phyloP scores from a whole-genome alignment of 2,329 filamentous ascomycete species.

The Metarhizium anisopliae region DNA sequence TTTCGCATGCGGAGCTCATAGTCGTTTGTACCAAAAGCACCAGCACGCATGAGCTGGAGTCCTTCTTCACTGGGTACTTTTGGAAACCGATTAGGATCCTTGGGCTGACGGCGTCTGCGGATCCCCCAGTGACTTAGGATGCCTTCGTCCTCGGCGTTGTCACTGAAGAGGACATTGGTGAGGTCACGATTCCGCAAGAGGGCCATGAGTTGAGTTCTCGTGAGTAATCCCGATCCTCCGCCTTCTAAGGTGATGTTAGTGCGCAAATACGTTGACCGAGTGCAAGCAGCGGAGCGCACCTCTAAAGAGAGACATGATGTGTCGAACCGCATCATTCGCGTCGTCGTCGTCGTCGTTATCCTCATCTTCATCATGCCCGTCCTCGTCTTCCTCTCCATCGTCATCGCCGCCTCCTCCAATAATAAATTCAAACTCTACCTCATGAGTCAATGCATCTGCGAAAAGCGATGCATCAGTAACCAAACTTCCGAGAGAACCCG shows the following conservation, averaged over 20 bases:
- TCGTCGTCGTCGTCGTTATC: constrained; percentile 14
- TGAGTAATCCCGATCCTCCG: constrained; percentile 21
- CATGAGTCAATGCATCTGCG: constrained; percentile 9
- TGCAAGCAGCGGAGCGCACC: constrained; percentile 12
- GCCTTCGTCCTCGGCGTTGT: constrained; percentile 27
- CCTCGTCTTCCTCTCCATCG: constrained; percentile 16
- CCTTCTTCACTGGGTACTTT: constrained; percentile 76
- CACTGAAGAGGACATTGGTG: constrained; percentile 25
- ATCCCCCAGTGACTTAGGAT: constrained; percentile 31
- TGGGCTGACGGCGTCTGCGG: constrained; percentile 29
- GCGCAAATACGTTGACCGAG: not conserved
- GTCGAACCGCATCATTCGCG: constrained; percentile 24
- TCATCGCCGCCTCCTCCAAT: constrained; percentile 11
- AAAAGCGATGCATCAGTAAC: not conserved
- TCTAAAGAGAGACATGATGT: constrained; percentile 22
- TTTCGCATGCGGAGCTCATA: constrained; percentile 43
- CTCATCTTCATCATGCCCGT: constrained; percentile 15
- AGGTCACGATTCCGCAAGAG: constrained; percentile 30
- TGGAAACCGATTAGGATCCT: constrained; percentile 59
- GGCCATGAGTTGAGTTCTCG: constrained; percentile 28
- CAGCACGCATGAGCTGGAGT: constrained; percentile 69
- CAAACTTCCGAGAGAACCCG: not conserved
- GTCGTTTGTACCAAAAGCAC: constrained; percentile 66
- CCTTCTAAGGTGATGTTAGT: constrained; percentile 12
- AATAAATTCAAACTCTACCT: constrained; percentile 14